Conservation (phyloP, 2,329 filamentous ascomycete genomes). For the Talaromyces amestolkiae region DNA sequence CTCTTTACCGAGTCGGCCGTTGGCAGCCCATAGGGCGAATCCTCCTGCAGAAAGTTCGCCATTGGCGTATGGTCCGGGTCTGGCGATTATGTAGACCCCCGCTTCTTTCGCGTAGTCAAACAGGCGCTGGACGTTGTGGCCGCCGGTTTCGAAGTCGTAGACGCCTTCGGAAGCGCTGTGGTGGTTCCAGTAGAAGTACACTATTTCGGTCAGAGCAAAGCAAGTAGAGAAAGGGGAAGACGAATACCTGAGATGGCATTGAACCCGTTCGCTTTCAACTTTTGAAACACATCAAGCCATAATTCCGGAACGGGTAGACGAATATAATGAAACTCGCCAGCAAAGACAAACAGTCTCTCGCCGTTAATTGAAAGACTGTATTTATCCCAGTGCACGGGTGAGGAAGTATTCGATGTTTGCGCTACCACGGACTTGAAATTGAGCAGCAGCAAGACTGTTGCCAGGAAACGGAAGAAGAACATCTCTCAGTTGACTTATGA, state of each 20-base stretch:
- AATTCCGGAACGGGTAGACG: conserved; percentile 55
- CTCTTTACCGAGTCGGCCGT: conserved; percentile 46
- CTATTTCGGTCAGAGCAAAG: conserved; percentile 12
- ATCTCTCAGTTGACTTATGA: neutral
- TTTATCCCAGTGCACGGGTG: conserved; percentile 52
- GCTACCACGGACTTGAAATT: neutral
- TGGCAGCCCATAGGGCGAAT: conserved; percentile 47
- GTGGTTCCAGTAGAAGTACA: conserved; percentile 34
- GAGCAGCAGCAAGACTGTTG: neutral
- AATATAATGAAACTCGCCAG: conserved; percentile 55
- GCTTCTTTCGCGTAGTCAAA: conserved; percentile 53
- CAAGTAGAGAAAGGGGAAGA: neutral
- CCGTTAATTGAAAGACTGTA: conserved; percentile 53
- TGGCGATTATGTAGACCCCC: conserved; percentile 52
- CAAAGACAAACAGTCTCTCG: conserved; percentile 49
- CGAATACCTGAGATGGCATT: conserved; percentile 44
- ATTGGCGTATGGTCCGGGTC: conserved; percentile 54
- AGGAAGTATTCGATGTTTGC: conserved; percentile 5
- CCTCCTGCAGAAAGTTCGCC: conserved; percentile 53
- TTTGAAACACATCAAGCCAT: conserved; percentile 57
- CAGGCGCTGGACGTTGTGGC: conserved; percentile 52
- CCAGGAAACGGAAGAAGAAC: conserved; percentile 2
- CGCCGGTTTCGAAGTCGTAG: conserved; percentile 53
- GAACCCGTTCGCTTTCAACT: conserved; percentile 54
- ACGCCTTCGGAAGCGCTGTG: conserved; percentile 40